These are phyloP conservation scores for Cyberlindnera maritima DNA, from an alignment of 805 yeast species.

Conservation along the genomic window DNA sequence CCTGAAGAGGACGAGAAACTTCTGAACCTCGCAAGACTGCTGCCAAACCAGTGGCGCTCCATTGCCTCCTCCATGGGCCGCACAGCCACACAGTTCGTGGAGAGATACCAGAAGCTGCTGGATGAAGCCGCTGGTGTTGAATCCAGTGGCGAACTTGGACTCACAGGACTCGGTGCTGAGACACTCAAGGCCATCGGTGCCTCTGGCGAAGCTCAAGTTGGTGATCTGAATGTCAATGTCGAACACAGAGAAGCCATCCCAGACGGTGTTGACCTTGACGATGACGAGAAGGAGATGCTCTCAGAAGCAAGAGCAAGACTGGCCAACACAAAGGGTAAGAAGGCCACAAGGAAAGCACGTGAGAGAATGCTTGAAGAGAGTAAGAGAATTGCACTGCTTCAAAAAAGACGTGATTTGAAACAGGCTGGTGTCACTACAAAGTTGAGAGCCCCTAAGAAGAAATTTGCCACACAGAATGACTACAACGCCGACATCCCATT, in stretches of 20 bases:
- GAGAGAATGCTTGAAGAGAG: constrained; percentile 82
- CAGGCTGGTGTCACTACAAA: constrained; percentile 66
- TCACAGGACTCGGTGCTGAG: constrained; percentile 54
- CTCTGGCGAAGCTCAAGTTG: constrained; percentile 35
- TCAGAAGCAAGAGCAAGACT: constrained; percentile 92
- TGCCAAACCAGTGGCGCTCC: constrained; percentile 95
- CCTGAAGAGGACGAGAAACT: constrained; percentile 73
- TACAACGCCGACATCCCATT: constrained; percentile 82
- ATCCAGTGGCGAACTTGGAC: constrained; percentile 33
- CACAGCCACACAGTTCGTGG: constrained; percentile 84
- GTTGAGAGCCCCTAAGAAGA: constrained; percentile 50
- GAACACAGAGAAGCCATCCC: constrained; percentile 82
- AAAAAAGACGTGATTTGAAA: constrained; percentile 76
- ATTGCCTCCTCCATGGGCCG: constrained; percentile 80
- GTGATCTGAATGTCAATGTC: constrained; percentile 65
- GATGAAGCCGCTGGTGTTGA: constrained; percentile 37
- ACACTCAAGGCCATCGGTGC: constrained; percentile 38
- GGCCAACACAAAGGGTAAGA: constrained; percentile 91
- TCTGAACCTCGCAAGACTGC: constrained; percentile 57
- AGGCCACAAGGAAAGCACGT: constrained; percentile 85
- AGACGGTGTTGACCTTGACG: constrained; percentile 75
- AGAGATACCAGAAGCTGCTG: constrained; percentile 72
- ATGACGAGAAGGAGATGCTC: constrained; percentile 87
- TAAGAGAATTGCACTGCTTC: constrained; percentile 68
- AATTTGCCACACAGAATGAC: constrained; percentile 63